phyloP scores from a whole-genome alignment of 164 flowering plant species.

The Piper betle region DNA sequence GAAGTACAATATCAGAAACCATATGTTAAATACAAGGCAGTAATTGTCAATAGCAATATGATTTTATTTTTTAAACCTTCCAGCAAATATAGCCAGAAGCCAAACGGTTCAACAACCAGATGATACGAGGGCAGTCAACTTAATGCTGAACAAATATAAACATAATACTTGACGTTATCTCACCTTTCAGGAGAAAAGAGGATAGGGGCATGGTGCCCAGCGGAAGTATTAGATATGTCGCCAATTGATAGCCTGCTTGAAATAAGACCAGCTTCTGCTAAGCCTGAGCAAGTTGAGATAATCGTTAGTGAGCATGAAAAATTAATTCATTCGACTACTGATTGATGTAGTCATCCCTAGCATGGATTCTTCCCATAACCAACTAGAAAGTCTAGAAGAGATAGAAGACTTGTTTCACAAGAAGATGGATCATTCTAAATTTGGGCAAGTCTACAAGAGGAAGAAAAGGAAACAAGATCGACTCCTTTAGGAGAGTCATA shows the following conservation, averaged over 20 bases:
- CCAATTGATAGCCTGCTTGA: conserved; percentile 78
- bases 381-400: too few relatives aligned
- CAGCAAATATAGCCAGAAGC: background rate
- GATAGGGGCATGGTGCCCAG: conserved; percentile 31
- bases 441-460: too few relatives aligned
- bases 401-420: background rate
- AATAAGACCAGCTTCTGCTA: conserved; percentile 98
- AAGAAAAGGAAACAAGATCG: too few relatives aligned
- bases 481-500: too few relatives aligned
- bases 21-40: background rate
- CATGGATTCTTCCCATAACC: too few relatives aligned
- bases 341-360: background rate
- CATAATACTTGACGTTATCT: background rate
- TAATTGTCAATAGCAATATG: background rate
- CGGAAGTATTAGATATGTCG: conserved; percentile 39
- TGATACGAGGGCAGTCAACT: background rate
- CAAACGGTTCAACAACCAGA: background rate
- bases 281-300: conserved; percentile 33
- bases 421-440: too few relatives aligned
- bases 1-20: background rate
- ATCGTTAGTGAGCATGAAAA: background rate
- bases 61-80: background rate
- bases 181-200: conserved; percentile 86
- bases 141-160: background rate
- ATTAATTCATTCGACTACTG: background rate